phyloP scores from a whole-genome alignment of 2,329 filamentous ascomycete genomes.

The Aspergillus quadricinctus region DNA sequence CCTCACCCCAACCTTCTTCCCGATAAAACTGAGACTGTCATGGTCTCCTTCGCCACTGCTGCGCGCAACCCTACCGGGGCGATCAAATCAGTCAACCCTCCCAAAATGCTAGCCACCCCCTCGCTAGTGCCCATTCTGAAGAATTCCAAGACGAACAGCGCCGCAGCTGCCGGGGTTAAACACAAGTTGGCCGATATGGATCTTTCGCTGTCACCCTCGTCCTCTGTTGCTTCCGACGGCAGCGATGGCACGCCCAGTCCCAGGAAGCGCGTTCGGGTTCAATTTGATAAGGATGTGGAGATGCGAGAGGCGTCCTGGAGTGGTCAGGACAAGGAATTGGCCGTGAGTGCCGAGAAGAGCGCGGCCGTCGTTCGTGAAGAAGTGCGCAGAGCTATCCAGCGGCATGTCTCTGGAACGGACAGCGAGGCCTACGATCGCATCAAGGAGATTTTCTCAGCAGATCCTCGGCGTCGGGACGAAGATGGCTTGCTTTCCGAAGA shows the following conservation, averaged over 20 bases:
- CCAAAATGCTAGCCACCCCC: constrained; percentile 30
- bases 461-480: constrained; percentile 40
- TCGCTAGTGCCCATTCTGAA: constrained; percentile 36
- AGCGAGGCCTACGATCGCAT: constrained; percentile 55
- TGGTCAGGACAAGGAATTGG: constrained; percentile 38
- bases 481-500: constrained; percentile 34
- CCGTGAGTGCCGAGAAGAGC: constrained; percentile 46
- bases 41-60: constrained; percentile 32
- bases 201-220: constrained; percentile 28
- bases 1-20: constrained; percentile 5
- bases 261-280: constrained; percentile 41
- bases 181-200: constrained; percentile 36
- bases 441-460: constrained; percentile 49
- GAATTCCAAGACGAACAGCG: constrained; percentile 23
- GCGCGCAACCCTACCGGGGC: constrained; percentile 24
- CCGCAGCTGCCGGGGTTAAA: constrained; percentile 26
- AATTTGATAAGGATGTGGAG: constrained; percentile 38
- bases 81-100: constrained; percentile 19
- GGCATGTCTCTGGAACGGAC: constrained; percentile 49
- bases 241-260: constrained; percentile 24
- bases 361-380: constrained; percentile 57
- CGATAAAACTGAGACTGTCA: constrained; percentile 18
- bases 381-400: constrained; percentile 55
- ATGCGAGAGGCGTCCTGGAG: constrained; percentile 22
- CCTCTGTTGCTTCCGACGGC: constrained; percentile 26